Percentiles rank a stretch among this genome's conserved stretches.
These are phyloP conservation scores for Globisporangium cystogenes DNA, from an alignment of 352 stramenopile genomes.

Conservation along the genomic window DNA sequence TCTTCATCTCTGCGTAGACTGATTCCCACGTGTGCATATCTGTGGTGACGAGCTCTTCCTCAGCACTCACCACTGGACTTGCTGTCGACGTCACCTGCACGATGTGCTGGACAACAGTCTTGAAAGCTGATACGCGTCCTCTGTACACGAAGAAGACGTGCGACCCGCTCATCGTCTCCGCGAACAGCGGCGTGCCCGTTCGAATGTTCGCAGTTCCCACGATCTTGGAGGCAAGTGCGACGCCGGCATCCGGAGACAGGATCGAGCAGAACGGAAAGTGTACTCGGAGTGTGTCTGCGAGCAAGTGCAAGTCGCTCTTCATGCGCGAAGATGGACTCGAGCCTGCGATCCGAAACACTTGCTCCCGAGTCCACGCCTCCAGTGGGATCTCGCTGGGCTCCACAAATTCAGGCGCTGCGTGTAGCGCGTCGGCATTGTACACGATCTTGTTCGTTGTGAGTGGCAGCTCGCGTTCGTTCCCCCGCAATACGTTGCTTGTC, in stretches of 20 bases:
- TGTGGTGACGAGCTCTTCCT: not conserved
- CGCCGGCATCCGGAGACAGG: constrained; percentile 29
- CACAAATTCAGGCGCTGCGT: constrained; percentile 11
- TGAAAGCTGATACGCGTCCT: constrained; percentile 18
- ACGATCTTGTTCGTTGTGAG: constrained; percentile 1
- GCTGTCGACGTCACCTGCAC: not conserved
- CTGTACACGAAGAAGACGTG: constrained; percentile 25
- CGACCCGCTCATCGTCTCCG: constrained; percentile 15
- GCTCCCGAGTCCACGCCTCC: constrained; percentile 15
- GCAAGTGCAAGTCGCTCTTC: constrained; percentile 28
- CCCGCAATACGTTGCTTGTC: not conserved
- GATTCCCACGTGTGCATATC: constrained; percentile 6
- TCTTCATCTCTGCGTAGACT: not conserved
- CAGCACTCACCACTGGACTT: not conserved
- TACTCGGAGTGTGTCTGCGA: constrained; percentile 40
- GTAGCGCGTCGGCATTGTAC: constrained; percentile 9
- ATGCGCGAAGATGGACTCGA: constrained; percentile 15
- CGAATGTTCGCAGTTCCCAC: constrained; percentile 18
- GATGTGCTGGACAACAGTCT: constrained; percentile 17
- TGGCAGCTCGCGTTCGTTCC: not conserved
- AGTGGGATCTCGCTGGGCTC: constrained; percentile 9
- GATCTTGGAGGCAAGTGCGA: constrained; percentile 26
- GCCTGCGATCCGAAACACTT: constrained; percentile 20
- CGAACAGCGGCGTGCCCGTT: constrained; percentile 22
- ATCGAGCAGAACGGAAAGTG: constrained; percentile 32